These are phyloP conservation scores for Pholiota molesta DNA, from an alignment of 768 basidiomycete genomes.

Conservation along the genomic window DNA sequence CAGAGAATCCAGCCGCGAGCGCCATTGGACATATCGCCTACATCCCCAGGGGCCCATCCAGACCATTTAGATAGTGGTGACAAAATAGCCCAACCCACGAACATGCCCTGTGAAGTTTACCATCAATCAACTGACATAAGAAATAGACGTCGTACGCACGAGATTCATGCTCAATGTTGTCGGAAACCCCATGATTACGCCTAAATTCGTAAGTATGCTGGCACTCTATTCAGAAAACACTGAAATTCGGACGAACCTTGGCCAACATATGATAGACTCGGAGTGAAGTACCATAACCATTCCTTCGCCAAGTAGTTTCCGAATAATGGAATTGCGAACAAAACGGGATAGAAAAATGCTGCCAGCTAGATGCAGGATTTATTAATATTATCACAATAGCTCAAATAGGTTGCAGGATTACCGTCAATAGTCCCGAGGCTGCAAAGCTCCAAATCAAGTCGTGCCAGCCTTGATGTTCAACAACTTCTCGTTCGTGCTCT, in stretches of 20 bases:
- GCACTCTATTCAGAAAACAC: constrained; percentile 7
- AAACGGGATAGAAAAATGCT: constrained; percentile 87
- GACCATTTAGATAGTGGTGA: constrained; percentile 80
- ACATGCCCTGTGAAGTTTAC: constrained; percentile 71
- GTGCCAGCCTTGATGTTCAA: constrained; percentile 75
- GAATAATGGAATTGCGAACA: constrained; percentile 87
- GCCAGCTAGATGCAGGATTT: constrained; percentile 52
- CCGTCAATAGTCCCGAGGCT: constrained; percentile 76
- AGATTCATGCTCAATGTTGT: constrained; percentile 93
- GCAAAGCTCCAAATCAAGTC: constrained; percentile 79
- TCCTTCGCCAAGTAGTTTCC: constrained; percentile 80
- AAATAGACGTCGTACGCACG: constrained; percentile 40
- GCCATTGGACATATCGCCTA: constrained; percentile 83
- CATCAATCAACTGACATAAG: constrained; percentile 1
- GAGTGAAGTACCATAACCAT: constrained; percentile 95
- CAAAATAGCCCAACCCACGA: constrained; percentile 95
- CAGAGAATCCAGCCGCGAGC: constrained; percentile 98
- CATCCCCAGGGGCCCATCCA: constrained; percentile 95
- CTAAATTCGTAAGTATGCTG: constrained; percentile 33
- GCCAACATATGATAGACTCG: constrained; percentile 89
- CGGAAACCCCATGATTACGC: constrained; percentile 97
- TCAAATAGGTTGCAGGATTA: constrained; percentile 34
- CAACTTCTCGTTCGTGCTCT: constrained; percentile 44
- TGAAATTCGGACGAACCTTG: constrained; percentile 59
- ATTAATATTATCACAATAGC: constrained; percentile 3